phyloP scores from a whole-genome alignment of 768 basidiomycete genomes.

The Trametes cubensis region DNA sequence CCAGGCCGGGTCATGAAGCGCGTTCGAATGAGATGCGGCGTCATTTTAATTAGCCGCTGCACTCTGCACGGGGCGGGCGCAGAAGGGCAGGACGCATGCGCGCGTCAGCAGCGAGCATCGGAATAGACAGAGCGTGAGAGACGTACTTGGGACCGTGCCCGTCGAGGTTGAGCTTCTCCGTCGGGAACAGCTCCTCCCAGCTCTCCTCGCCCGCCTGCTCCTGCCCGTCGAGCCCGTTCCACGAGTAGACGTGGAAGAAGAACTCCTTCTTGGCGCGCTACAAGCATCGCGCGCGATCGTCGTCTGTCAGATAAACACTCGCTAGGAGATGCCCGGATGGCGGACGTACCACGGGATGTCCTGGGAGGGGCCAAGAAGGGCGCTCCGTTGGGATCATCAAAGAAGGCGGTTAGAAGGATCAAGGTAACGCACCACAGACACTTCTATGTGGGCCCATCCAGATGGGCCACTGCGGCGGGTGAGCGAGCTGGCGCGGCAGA shows the following conservation, averaged over 20 bases:
- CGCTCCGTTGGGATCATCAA: slow-evolving; percentile 4
- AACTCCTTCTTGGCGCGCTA: slow-evolving; percentile 45
- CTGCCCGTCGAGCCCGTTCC: slow-evolving; percentile 39
- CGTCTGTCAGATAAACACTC: background rate
- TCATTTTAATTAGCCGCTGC: slow-evolving; percentile 37
- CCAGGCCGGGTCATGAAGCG: slow-evolving; percentile 36
- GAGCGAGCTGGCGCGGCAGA: background rate
- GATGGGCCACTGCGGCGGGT: slow-evolving; percentile 31
- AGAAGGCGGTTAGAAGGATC: background rate
- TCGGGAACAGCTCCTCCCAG: slow-evolving; percentile 40
- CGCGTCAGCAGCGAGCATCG: background rate
- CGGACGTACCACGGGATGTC: slow-evolving; percentile 30
- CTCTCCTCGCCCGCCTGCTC: slow-evolving; percentile 35
- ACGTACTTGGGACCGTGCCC: slow-evolving; percentile 44
- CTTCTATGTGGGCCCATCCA: slow-evolving; percentile 35
- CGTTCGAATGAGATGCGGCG: slow-evolving; percentile 42
- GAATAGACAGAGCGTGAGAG: background rate
- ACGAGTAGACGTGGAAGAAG: slow-evolving; percentile 40
- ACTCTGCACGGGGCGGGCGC: slow-evolving; percentile 26
- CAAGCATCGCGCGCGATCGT: background rate
- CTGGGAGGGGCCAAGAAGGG: slow-evolving; percentile 13
- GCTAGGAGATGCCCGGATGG: background rate
- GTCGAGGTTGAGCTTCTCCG: slow-evolving; percentile 38
- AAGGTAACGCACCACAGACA: slow-evolving; percentile 28
- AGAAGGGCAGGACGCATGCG: too few relatives aligned